phyloP scores from a whole-genome alignment of 192 early-diverging fungal species.

The Obelidium mucronatum region DNA sequence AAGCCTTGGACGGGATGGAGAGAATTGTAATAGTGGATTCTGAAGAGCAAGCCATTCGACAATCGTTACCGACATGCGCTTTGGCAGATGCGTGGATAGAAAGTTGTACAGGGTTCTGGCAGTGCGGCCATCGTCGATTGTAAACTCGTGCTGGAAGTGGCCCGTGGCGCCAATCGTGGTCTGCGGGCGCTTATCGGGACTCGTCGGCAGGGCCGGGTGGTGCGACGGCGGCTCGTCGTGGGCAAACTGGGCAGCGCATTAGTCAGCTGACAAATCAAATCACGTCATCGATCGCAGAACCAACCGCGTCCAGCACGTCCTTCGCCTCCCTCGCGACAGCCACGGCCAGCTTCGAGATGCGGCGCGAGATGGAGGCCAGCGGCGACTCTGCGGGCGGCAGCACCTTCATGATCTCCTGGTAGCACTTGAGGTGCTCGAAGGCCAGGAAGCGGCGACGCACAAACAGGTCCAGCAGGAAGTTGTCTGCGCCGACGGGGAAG shows the following conservation, averaged over 20 bases:
- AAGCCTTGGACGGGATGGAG: slow-evolving; percentile 8
- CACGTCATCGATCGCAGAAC: neutral
- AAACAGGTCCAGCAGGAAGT: slow-evolving; percentile 29
- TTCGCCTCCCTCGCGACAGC: neutral
- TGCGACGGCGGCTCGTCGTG: neutral
- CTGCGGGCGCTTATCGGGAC: slow-evolving; percentile 7
- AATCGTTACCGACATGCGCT: slow-evolving; percentile 11
- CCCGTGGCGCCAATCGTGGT: neutral
- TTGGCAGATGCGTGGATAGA: slow-evolving; percentile 9
- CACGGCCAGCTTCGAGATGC: neutral
- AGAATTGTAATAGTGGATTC: slow-evolving; percentile 18
- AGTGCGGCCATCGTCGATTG: slow-evolving; percentile 20
- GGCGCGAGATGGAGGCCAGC: slow-evolving; percentile 1
- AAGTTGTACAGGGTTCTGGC: slow-evolving; percentile 21
- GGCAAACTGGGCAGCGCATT: no score
- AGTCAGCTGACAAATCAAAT: no score
- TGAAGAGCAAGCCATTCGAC: slow-evolving; percentile 38
- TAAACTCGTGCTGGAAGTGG: slow-evolving; percentile 26
- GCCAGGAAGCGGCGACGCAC: slow-evolving; percentile 24
- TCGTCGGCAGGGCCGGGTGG: neutral
- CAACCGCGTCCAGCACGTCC: neutral
- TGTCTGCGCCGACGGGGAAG: slow-evolving; percentile 10
- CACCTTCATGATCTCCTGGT: slow-evolving; percentile 26
- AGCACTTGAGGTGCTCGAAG: slow-evolving; percentile 17
- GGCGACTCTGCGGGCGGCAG: neutral